These are phyloP conservation scores for Arctostaphylos glauca DNA, from an alignment of 148 eudicot genomes.

Conservation along the genomic window DNA sequence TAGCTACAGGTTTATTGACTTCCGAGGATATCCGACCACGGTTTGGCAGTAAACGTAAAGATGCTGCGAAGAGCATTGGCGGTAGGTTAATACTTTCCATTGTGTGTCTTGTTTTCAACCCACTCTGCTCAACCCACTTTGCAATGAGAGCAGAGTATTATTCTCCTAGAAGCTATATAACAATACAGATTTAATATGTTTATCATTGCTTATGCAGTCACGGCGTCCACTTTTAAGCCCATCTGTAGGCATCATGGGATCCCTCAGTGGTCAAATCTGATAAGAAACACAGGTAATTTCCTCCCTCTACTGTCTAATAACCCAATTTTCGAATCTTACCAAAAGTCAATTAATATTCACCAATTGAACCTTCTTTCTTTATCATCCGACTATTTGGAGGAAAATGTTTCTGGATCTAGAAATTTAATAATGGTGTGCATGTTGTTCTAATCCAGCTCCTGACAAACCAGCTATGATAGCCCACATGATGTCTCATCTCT, in stretches of 20 bases:
- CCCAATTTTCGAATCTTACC: too few species aligned
- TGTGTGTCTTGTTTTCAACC: neutral
- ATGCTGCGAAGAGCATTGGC: too few species aligned
- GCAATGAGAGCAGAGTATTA: neutral
- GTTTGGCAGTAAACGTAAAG: too few species aligned
- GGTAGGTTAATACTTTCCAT: neutral
- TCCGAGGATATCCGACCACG: too few species aligned
- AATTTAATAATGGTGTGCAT: neutral
- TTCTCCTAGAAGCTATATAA: neutral
- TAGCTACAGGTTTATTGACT: too few species aligned
- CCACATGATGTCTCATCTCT: too few species aligned
- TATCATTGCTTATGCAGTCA: slow-evolving; percentile 45
- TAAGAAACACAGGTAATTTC: slow-evolving; percentile 65
- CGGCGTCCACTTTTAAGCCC: slow-evolving; percentile 85
- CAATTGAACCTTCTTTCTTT: neutral
- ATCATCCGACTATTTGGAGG: neutral
- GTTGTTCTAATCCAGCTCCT: too few species aligned
- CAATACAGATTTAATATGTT: neutral
- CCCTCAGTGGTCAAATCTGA: slow-evolving; percentile 69
- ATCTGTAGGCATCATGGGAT: slow-evolving; percentile 72
- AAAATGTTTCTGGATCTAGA: neutral
- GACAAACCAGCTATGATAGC: too few species aligned
- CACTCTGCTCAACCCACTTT: too few species aligned
- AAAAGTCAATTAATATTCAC: neutral
- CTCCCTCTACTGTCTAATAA: slow-evolving; percentile 63